These are phyloP conservation scores for Trametes maxima DNA, from an alignment of 768 basidiomycete genomes.

Conservation along the genomic window DNA sequence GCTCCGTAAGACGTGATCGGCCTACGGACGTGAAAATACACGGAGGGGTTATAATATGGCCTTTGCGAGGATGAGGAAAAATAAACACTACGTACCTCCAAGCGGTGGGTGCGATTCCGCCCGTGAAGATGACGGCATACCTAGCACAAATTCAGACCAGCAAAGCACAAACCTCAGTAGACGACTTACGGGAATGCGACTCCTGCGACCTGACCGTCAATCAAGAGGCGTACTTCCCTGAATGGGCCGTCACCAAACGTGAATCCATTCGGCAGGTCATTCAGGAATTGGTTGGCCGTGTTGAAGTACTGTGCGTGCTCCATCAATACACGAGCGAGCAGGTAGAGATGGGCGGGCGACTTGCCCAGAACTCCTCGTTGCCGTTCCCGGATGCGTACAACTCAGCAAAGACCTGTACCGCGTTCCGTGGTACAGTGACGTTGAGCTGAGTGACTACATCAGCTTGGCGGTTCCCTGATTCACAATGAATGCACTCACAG, in stretches of 20 bases:
- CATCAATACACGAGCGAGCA: neutral
- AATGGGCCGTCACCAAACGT: slow-evolving; percentile 55
- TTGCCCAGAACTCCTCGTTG: slow-evolving; percentile 79
- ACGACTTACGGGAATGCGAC: slow-evolving; percentile 54
- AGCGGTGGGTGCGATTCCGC: slow-evolving; percentile 67
- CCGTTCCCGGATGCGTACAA: slow-evolving; percentile 69
- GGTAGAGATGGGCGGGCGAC: slow-evolving; percentile 15
- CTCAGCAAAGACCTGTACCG: slow-evolving; percentile 69
- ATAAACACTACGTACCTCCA: slow-evolving; percentile 57
- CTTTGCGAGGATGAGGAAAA: neutral
- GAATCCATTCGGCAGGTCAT: slow-evolving; percentile 51
- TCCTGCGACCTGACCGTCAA: slow-evolving; percentile 59
- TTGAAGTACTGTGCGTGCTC: slow-evolving; percentile 62
- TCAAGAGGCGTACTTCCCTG: slow-evolving; percentile 63
- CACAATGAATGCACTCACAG: slow-evolving; percentile 42
- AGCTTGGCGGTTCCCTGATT: neutral
- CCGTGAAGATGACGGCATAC: slow-evolving; percentile 61
- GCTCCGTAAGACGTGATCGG: slow-evolving; percentile 80
- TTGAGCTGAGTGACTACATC: slow-evolving; percentile 47
- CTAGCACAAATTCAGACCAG: slow-evolving; percentile 30
- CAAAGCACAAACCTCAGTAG: neutral
- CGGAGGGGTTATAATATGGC: neutral
- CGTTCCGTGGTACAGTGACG: slow-evolving; percentile 69
- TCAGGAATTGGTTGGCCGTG: slow-evolving; percentile 58
- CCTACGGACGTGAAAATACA: slow-evolving; percentile 32